Conservation (phyloP, 805 yeast species). For the Lachancea kluyveri region DNA sequence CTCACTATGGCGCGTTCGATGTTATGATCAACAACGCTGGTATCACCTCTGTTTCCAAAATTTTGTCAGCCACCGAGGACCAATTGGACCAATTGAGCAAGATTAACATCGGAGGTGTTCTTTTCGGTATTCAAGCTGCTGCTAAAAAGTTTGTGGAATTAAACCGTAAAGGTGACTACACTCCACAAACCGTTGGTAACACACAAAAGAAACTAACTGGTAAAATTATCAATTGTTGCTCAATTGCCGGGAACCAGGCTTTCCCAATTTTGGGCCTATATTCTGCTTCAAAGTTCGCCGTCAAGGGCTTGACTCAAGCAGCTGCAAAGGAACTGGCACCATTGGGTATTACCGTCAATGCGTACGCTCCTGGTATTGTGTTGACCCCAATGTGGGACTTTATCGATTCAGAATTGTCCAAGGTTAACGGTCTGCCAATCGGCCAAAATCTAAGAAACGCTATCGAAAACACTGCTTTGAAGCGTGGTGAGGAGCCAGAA, state of each 20-base stretch:
- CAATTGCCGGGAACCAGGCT: constrained; percentile 32
- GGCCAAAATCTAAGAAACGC: constrained; percentile 24
- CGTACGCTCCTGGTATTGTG: constrained; percentile 37
- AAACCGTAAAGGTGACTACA: constrained; percentile 5
- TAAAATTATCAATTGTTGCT: constrained; percentile 35
- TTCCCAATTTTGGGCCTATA: constrained; percentile 31
- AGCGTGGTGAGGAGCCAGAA: constrained; percentile 32
- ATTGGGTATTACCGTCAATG: constrained; percentile 34
- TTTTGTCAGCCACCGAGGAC: constrained; percentile 26
- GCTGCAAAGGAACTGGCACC: constrained; percentile 35
- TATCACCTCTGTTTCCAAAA: constrained; percentile 23
- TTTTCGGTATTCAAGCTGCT: constrained; percentile 33
- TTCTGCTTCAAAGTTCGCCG: constrained; percentile 34
- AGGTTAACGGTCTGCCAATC: constrained; percentile 21
- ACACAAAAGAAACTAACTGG: constrained; percentile 23
- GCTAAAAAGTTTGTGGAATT: constrained; percentile 23
- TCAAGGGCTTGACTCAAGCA: constrained; percentile 32
- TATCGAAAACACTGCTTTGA: constrained; percentile 29
- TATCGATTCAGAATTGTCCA: constrained; percentile 24
- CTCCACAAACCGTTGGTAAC: constrained; percentile 2
- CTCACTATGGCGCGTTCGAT: constrained; percentile 30
- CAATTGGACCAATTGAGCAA: constrained; percentile 20
- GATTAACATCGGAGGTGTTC: constrained; percentile 30
- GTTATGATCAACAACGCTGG: constrained; percentile 36
- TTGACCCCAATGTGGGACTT: constrained; percentile 34